A percentile compares a stretch with the other conserved stretches of the same genome.
These are phyloP conservation scores for Tieghemostelium lacteum DNA, from an alignment of 78 protist genomes.

Conservation along the genomic window DNA sequence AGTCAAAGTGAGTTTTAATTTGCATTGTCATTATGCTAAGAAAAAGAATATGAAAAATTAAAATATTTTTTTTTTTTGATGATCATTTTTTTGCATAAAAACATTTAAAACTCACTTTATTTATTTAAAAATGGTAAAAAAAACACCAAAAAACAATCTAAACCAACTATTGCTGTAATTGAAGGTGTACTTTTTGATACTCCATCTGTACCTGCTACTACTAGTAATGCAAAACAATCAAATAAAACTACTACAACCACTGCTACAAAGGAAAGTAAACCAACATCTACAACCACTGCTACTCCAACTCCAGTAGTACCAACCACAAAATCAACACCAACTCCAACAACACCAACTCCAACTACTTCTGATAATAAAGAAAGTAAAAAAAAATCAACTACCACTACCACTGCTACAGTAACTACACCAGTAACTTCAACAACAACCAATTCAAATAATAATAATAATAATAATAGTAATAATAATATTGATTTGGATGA, in stretches of 20 bases:
- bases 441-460: conserved; percentile 4
- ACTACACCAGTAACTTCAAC: background rate
- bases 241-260: background rate
- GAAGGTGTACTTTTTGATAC: conserved; percentile 9
- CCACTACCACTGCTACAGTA: background rate
- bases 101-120: background rate
- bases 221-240: background rate
- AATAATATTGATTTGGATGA: conserved; percentile 6
- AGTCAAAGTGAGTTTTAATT: no score
- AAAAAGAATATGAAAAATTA: no score
- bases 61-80: no score
- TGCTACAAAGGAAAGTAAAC: no score
- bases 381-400: background rate
- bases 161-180: background rate
- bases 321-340: background rate
- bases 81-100: background rate
- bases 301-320: background rate
- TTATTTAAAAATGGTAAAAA: conserved; percentile 3
- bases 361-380: background rate
- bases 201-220: background rate
- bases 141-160: background rate
- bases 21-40: no score
- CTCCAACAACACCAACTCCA: background rate
- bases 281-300: background rate
- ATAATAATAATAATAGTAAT: background rate